phyloP scores from a whole-genome alignment of 1,139 yeast species.

The Scheffersomyces quercinus region DNA sequence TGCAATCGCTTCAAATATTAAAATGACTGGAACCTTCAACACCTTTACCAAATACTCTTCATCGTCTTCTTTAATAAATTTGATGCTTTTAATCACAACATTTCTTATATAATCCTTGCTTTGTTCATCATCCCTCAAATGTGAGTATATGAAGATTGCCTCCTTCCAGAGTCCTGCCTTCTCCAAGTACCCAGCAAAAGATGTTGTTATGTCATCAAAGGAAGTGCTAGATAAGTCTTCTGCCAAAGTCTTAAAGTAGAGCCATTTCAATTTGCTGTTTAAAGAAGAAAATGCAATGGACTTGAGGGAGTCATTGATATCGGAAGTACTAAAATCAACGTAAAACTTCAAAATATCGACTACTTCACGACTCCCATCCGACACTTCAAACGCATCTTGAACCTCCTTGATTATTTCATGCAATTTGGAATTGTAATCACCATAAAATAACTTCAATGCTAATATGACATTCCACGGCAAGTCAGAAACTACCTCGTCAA shows the following conservation, averaged over 20 bases:
- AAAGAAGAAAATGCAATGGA: constrained; percentile 10
- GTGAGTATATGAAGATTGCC: constrained; percentile 61
- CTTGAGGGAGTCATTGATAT: constrained; percentile 7
- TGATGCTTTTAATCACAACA: constrained; percentile 50
- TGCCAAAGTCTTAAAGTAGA: constrained; percentile 47
- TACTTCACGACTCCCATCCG: constrained; percentile 10
- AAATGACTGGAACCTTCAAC: constrained; percentile 46
- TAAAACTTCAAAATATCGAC: constrained; percentile 27
- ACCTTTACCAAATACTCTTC: constrained; percentile 33
- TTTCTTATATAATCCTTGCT: constrained; percentile 42
- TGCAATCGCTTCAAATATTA: constrained; percentile 57
- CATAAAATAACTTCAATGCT: constrained; percentile 62
- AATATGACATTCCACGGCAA: constrained; percentile 71
- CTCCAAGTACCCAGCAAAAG: constrained; percentile 57
- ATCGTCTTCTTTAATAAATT: constrained; percentile 33
- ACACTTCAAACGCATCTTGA: constrained; percentile 14
- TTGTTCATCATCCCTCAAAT: constrained; percentile 44
- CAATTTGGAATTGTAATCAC: constrained; percentile 46
- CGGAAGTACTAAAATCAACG: constrained; percentile 7
- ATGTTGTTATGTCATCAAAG: constrained; percentile 45
- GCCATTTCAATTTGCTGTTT: constrained; percentile 52
- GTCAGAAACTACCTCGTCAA: constrained; percentile 38
- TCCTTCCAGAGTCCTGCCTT: constrained; percentile 54
- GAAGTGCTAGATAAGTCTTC: background rate
- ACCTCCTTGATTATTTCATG: constrained; percentile 34